Conservation (phyloP, 1,284 basidiomycete species). For the Apiotrichum gracile region DNA sequence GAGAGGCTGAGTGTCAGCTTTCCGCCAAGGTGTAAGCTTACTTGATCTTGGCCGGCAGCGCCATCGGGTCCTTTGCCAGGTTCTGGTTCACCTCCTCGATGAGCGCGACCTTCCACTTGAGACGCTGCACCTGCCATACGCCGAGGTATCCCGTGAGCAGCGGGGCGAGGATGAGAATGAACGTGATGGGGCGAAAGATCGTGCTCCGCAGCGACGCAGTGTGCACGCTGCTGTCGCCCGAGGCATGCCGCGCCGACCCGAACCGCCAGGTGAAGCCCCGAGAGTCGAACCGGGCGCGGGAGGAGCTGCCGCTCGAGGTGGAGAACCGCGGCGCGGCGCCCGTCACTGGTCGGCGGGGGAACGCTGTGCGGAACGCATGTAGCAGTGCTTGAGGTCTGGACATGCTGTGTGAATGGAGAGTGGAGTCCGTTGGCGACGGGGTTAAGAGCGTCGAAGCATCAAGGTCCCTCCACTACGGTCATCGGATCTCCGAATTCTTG, state of each 20-base stretch:
- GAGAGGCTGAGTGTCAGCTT: conserved; percentile 30
- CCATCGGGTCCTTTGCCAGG: conserved; percentile 69
- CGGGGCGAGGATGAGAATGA: conserved; percentile 79
- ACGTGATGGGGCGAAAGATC: conserved; percentile 56
- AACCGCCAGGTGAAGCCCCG: neutral
- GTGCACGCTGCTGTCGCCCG: conserved; percentile 7
- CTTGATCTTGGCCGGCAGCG: conserved; percentile 82
- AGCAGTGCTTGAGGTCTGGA: conserved; percentile 11
- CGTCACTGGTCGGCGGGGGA: neutral
- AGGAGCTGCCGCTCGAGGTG: neutral
- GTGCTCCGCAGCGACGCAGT: conserved; percentile 13
- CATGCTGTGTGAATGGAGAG: conserved; percentile 8
- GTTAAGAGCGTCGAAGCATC: neutral
- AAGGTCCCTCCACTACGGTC: too few species aligned
- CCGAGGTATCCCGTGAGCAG: conserved; percentile 88
- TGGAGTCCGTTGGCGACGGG: neutral
- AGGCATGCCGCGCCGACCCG: neutral
- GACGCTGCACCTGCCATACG: conserved; percentile 81
- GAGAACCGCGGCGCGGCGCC: neutral
- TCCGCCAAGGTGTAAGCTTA: conserved; percentile 47
- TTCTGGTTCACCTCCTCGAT: conserved; percentile 95
- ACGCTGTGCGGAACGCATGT: conserved; percentile 8
- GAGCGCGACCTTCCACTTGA: conserved; percentile 90
- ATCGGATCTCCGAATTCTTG: too few species aligned
- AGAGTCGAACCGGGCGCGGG: too few species aligned